These are phyloP conservation scores for Phytophthora pinifolia DNA, from an alignment of 352 stramenopile genomes.

Conservation along the genomic window DNA sequence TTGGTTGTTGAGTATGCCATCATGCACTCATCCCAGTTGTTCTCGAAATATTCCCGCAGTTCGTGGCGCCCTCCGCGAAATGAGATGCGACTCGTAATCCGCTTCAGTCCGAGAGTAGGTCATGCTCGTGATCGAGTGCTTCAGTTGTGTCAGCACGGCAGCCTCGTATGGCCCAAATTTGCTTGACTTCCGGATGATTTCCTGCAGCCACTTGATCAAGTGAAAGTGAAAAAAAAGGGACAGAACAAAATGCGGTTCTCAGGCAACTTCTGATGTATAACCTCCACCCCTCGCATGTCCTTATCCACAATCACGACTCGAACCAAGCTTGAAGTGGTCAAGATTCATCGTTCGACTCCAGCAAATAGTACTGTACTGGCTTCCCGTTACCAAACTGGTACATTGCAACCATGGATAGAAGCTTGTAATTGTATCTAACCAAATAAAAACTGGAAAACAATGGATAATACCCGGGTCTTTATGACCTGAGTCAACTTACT, in stretches of 20 bases:
- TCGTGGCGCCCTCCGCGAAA: no score
- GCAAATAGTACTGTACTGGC: conserved; percentile 12
- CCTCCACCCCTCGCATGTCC: conserved; percentile 7
- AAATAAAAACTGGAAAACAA: background rate
- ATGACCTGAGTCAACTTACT: background rate
- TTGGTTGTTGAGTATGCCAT: conserved; percentile 5
- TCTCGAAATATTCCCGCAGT: conserved; percentile 2
- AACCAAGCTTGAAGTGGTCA: conserved; percentile 13
- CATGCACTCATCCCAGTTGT: conserved; percentile 1
- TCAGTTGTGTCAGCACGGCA: no score
- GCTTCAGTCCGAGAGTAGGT: no score
- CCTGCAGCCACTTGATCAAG: background rate
- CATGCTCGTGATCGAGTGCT: no score
- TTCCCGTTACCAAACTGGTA: conserved; percentile 8
- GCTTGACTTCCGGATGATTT: no score
- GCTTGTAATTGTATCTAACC: conserved; percentile 11
- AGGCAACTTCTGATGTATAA: background rate
- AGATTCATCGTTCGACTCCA: conserved; percentile 1
- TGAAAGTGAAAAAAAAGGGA: background rate
- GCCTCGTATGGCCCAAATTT: no score
- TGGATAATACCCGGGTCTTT: no score
- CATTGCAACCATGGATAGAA: conserved; percentile 4
- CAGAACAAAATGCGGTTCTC: background rate
- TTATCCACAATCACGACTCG: conserved; percentile 12
- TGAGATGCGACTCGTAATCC: no score